These are phyloP conservation scores for Balansia obtecta DNA, from an alignment of 2,329 filamentous ascomycete genomes.

Conservation along the genomic window DNA sequence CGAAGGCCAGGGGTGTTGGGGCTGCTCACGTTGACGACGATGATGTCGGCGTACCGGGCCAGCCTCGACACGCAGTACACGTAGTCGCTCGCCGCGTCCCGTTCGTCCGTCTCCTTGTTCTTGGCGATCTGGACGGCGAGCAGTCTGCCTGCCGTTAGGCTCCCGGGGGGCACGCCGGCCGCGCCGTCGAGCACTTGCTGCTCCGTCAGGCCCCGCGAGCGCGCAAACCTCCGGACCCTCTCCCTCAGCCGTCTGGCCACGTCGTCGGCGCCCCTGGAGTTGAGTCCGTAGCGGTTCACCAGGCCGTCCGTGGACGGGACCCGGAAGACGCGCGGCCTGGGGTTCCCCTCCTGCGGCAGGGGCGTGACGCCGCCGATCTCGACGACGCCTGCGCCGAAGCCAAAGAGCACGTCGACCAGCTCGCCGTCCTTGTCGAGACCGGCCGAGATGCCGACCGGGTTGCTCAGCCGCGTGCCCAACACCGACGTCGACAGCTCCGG, in stretches of 20 bases:
- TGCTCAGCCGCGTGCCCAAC: constrained; percentile 65
- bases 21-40: constrained; percentile 97
- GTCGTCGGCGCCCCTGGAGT: constrained; percentile 78
- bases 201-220: constrained; percentile 57
- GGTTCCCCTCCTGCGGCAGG: constrained; percentile 77
- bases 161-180: constrained; percentile 70
- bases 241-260: constrained; percentile 70
- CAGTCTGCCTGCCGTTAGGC: constrained; percentile 60
- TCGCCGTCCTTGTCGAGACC: constrained; percentile 93
- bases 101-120: constrained; percentile 84
- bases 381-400: constrained; percentile 72
- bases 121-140: constrained; percentile 91
- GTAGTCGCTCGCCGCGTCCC: constrained; percentile 69
- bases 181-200: constrained; percentile 63
- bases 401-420: constrained; percentile 74
- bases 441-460: constrained; percentile 89
- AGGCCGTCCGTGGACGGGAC: constrained; percentile 72
- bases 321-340: constrained; percentile 77
- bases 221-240: constrained; percentile 67
- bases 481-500: constrained; percentile 35
- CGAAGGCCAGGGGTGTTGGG: constrained; percentile 91
- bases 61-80: constrained; percentile 79
- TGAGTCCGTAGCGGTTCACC: constrained; percentile 93
- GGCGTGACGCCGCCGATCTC: constrained; percentile 90
- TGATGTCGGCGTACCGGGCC: constrained; percentile 79